Evolutionary conservation across 208 protist genomes (phyloP).

Genomic region (Leishmania martiniquensis): DNA sequence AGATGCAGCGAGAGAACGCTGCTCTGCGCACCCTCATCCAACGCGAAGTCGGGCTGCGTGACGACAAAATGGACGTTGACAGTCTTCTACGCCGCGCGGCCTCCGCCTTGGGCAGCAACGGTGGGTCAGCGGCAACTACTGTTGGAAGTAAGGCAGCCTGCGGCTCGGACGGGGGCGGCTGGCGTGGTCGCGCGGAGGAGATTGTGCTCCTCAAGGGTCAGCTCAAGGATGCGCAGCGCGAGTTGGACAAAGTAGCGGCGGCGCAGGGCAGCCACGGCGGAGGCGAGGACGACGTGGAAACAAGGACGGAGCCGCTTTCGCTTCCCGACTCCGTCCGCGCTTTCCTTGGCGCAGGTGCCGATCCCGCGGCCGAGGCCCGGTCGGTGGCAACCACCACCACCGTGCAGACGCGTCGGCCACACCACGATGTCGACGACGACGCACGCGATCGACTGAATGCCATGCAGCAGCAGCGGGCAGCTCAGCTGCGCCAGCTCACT

Average conservation of each 20-base stretch:
- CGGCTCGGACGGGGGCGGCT: slow-evolving; percentile 29
- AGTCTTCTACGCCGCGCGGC: slow-evolving; percentile 32
- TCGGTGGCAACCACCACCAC: slow-evolving; percentile 11
- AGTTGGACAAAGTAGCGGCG: slow-evolving; percentile 11
- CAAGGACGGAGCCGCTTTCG: neutral
- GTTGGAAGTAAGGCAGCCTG: neutral
- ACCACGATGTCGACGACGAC: slow-evolving; percentile 62
- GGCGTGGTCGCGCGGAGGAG: slow-evolving; percentile 72
- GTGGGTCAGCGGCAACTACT: neutral
- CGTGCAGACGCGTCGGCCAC: slow-evolving; percentile 16
- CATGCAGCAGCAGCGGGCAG: slow-evolving; percentile 46
- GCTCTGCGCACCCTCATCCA: slow-evolving; percentile 49
- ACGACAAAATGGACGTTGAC: slow-evolving; percentile 45
- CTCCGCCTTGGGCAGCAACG: neutral
- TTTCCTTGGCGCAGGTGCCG: slow-evolving; percentile 3
- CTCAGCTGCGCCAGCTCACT: slow-evolving; percentile 48
- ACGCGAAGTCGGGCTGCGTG: slow-evolving; percentile 57
- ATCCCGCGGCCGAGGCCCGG: slow-evolving; percentile 1
- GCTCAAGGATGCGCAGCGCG: slow-evolving; percentile 66
- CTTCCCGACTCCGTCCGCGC: slow-evolving; percentile 19
- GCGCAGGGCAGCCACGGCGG: neutral
- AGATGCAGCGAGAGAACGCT: slow-evolving; percentile 58
- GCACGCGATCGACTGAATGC: slow-evolving; percentile 49
- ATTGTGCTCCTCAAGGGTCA: slow-evolving; percentile 72
- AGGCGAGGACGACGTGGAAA: neutral